Evolutionary conservation across 2,329 filamentous ascomycete genomes (phyloP), one percentile per base, ranked within the genome.

Genomic region (Penicillium sp.): DNA sequence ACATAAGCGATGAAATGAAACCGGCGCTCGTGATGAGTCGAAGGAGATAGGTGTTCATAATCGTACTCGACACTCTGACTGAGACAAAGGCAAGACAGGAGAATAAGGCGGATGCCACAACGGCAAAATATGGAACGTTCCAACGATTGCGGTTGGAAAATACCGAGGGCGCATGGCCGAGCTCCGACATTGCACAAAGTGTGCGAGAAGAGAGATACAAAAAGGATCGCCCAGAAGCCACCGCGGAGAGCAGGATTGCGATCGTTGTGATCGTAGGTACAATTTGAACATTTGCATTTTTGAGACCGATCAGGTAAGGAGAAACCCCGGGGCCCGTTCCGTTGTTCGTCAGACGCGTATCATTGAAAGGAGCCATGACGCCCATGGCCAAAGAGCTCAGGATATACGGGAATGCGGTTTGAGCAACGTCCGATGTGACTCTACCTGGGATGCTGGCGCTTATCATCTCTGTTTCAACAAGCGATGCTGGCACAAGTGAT

Each of bases 201-300:
- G 87, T 84, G 42, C 87, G 85, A 60, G 84, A 87, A 57, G 85
- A 84, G 9, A 86, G 87, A 74, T 88, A 89, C 53, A 92, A 82
- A 73, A 90, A 89, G 14, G 88, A 88, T 75, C 88, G 90, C 61
- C 87, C 89, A 9, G 89, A 89, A 0, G 88, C 89, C 58, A 91
- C 83, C 4, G 91, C 89, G 5, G 88, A 89, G 0, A 89, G 88
- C 19, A 92, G 78, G 8, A 93, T 83, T 16, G 91, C 83, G 17
- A 84, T 84, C 68, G 91, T 92, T 77, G 91, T 85, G 66, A 91
- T 84, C 57, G 83, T 77, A 1, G 85, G 83, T 4, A 90, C 79
- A 12, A 84, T 79, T 7, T 75, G 74, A 58, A 90, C 82, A 35
- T 84, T 84, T 35, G 86, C 86, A 10, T 69, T 68, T 43, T 70